A percentile compares a stretch with the other conserved stretches of the same genome.
Conservation (phyloP, 768 basidiomycete genomes). For the Boletellus sp. region DNA sequence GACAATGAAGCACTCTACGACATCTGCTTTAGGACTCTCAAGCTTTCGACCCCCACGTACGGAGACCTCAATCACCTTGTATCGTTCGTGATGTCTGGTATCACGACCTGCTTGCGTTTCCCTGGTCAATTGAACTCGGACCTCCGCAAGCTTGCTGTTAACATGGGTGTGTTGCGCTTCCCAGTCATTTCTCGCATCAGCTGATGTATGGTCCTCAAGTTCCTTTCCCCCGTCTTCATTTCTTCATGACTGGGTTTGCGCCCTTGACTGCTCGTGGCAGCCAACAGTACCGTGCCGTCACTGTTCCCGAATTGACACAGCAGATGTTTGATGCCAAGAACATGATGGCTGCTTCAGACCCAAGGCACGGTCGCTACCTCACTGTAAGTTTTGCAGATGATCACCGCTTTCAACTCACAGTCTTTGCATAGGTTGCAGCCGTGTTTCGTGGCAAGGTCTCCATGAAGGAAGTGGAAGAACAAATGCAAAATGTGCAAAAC, state of each 20-base stretch:
- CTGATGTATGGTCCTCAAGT: constrained; percentile 43
- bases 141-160: constrained; percentile 95
- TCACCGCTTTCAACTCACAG: not conserved
- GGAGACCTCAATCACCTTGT: constrained; percentile 98
- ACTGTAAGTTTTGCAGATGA: constrained; percentile 53
- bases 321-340: constrained; percentile 99
- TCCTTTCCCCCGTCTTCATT: constrained; percentile 98
- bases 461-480: constrained; percentile 99
- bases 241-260: constrained; percentile 98
- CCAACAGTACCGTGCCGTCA: constrained; percentile 94
- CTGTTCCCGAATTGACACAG: constrained; percentile 94
- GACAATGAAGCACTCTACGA: constrained; percentile 99
- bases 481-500: constrained; percentile 96
- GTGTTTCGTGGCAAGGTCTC: constrained; percentile 99
- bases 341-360: constrained; percentile 99
- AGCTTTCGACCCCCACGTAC: constrained; percentile 92
- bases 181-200: not conserved
- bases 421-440: constrained; percentile 64
- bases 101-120: constrained; percentile 98
- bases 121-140: constrained; percentile 99
- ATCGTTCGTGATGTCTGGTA: constrained; percentile 97
- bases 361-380: constrained; percentile 94
- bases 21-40: constrained; percentile 97
- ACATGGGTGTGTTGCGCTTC: constrained; percentile 75
- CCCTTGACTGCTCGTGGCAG: constrained; percentile 92